Base-by-base conservation (phyloP, 257 asterid genomes). In the Salvia splendens region DNA sequence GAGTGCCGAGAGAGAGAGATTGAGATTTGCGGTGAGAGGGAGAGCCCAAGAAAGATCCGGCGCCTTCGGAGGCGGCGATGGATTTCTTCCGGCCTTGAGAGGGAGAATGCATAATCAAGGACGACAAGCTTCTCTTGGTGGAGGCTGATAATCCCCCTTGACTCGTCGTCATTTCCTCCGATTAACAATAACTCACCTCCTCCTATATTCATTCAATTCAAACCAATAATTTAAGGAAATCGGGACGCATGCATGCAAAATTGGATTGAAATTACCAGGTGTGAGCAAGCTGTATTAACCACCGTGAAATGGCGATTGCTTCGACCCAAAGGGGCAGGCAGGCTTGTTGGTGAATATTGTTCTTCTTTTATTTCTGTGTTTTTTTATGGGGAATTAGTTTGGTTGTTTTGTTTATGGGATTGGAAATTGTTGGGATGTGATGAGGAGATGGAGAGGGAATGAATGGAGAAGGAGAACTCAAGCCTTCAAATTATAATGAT, bases 111-210 rank as follows among this genome's bases (percentile, higher is more conserved):
- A 84, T 64, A 3, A 62, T 62, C 43, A 62, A 62, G 85, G 84
- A 63, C 48, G 95, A 75, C 72, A 76, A 20, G 73, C 92, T 89
- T 74, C 89, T 84, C 83, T 95, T 73, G 48, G 95, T 73, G 45
- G 95, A 82, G 61, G 93, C 73, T 56, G 81, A 72, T 62, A 78
- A 62, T 36, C 92, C 90, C 57, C 92, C 92, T 67, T 86, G 94
- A 81, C 93, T 85, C 73, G 83, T 70, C 80, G 85, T 73, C 85
- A 85, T 80, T 81, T 73, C 42, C 83, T 73, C 42, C 83, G 81
- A 82, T 82, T 74, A 76, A 71, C 65, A 69, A 58, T 46, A 67
- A 71, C 63, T 76, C 78, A 71, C 82, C 78, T 64, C 80, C 82
- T 38, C n/a, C 47, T 43, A 41, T 30, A 48, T 51, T 38, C 68